These are phyloP conservation scores for Ceriops zippeliana DNA, from an alignment of 345 rosid species.

Conservation along the genomic window DNA sequence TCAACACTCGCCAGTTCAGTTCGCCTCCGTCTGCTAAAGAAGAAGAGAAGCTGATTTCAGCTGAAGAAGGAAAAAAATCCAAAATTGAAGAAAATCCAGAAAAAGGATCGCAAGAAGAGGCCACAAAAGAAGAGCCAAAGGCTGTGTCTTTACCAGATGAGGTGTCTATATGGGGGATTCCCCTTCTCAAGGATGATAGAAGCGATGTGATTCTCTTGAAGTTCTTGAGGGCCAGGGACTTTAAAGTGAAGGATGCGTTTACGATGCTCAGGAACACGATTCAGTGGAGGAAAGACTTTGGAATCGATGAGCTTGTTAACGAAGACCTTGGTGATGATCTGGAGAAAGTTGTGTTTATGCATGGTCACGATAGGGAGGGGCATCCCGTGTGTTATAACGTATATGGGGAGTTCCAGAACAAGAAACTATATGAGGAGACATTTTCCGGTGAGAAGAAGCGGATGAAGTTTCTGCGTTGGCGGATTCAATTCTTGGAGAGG, in stretches of 20 bases:
- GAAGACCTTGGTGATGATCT: constrained; percentile 79
- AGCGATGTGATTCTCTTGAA: constrained; percentile 71
- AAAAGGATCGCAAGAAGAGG: constrained; percentile 12
- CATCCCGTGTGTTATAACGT: constrained; percentile 90
- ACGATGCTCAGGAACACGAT: constrained; percentile 69
- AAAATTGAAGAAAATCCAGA: constrained; percentile 23
- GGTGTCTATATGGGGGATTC: constrained; percentile 66
- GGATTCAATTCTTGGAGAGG: constrained; percentile 90
- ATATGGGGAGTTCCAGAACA: constrained; percentile 88
- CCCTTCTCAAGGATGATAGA: constrained; percentile 67
- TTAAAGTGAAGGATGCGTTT: constrained; percentile 66
- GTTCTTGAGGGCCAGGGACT: constrained; percentile 80
- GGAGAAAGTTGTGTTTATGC: constrained; percentile 87
- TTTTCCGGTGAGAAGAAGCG: constrained; percentile 77
- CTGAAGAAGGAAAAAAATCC: constrained; percentile 7
- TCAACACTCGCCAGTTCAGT: constrained; percentile 47
- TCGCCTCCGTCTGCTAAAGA: constrained; percentile 28
- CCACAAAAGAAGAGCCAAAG: constrained; percentile 22
- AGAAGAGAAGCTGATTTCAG: constrained; percentile 16
- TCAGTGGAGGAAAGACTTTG: constrained; percentile 66
- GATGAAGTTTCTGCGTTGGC: constrained; percentile 60
- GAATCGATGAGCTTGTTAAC: constrained; percentile 54
- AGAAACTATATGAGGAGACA: constrained; percentile 65
- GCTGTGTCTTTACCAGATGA: constrained; percentile 33
- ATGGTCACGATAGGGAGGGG: constrained; percentile 73